Base-by-base conservation (phyloP, 179 eudicot species). In the Patellifolia procumbens region DNA sequence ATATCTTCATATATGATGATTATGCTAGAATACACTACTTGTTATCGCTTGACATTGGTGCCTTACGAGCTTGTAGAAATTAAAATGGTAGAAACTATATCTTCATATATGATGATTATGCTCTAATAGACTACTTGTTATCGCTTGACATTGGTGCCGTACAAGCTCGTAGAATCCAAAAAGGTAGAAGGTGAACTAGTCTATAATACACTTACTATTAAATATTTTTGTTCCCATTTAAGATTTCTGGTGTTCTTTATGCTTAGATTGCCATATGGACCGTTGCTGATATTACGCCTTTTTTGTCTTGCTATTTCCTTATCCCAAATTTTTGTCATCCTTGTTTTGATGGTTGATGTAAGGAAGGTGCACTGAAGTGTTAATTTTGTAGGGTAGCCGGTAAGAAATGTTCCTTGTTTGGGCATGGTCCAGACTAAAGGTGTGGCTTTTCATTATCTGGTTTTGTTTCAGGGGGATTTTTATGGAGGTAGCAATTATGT, bases 391-490 rank as follows among this genome's bases (percentile, higher is more conserved):
- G 59, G 60, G 46, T 65, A 52, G 28, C 13, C 24, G n/a, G n/a
- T n/a, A n/a, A n/a, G n/a, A n/a, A 19, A 17, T 55, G 28, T 63
- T 75, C 17, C 9, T 0, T 63, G 45, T 17, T 12, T 7, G 70
- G 53, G 15, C n/a, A 53, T 3, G 43, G 42, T 46, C 45, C 2
- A 45, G 17, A 45, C 37, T 58, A 15, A 8, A 20, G 49, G 28
- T 66, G 72, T 58, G 10, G 10, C 1, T 46, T 15, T 45, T 45
- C 5, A 59, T 12, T 19, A 22, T 0, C 35, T 75, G 37, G 51
- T 75, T 74, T 24, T 56, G 56, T 59, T 64, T 78, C 82, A 82
- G 85, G 85, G 65, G 32, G 78, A 60, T 43, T 65, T 70, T 71
- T 68, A 70, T 66, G 82, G 71, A 71, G 46, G 55, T 68, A 46